Evolutionary conservation across 2,329 filamentous ascomycete genomes (phyloP).

Genomic region (Metarhizium sp.): DNA sequence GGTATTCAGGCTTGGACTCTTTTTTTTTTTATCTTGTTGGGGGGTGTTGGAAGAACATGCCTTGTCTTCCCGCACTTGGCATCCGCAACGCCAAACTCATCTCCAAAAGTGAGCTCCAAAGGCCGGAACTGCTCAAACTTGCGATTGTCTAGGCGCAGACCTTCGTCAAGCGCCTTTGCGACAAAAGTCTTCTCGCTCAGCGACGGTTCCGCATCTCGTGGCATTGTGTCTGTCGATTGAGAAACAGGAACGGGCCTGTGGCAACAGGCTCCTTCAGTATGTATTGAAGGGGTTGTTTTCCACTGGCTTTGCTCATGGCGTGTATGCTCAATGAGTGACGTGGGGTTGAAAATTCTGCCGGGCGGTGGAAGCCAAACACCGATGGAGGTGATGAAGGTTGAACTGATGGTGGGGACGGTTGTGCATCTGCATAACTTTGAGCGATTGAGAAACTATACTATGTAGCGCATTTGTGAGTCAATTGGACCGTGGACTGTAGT

Average conservation of each 20-base stretch:
- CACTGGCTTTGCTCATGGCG: not conserved
- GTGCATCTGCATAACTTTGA: too few relatives aligned
- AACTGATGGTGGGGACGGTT: too few relatives aligned
- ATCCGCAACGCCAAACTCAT: slow-evolving; percentile 85
- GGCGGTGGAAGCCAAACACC: slow-evolving; percentile 27
- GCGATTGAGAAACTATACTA: too few relatives aligned
- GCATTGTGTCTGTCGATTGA: slow-evolving; percentile 49
- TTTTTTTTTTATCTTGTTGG: not conserved
- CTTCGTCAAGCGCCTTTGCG: slow-evolving; percentile 69
- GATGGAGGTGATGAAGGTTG: too few relatives aligned
- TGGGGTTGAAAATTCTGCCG: slow-evolving; percentile 34
- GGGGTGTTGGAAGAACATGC: slow-evolving; percentile 30
- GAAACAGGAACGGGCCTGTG: not conserved
- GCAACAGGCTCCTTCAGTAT: not conserved
- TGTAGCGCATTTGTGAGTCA: too few relatives aligned
- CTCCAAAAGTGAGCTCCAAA: slow-evolving; percentile 71
- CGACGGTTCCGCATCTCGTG: slow-evolving; percentile 84
- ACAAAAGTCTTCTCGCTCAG: slow-evolving; percentile 84
- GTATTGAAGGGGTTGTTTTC: not conserved
- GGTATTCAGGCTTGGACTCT: too few relatives aligned
- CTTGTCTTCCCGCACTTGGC: slow-evolving; percentile 84
- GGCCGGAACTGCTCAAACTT: slow-evolving; percentile 70
- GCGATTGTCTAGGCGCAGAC: slow-evolving; percentile 77
- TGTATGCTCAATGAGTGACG: not conserved
- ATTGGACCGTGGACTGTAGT: too few relatives aligned